These are phyloP conservation scores for Pythium monospermum DNA, from an alignment of 352 stramenopile genomes.

Conservation along the genomic window DNA sequence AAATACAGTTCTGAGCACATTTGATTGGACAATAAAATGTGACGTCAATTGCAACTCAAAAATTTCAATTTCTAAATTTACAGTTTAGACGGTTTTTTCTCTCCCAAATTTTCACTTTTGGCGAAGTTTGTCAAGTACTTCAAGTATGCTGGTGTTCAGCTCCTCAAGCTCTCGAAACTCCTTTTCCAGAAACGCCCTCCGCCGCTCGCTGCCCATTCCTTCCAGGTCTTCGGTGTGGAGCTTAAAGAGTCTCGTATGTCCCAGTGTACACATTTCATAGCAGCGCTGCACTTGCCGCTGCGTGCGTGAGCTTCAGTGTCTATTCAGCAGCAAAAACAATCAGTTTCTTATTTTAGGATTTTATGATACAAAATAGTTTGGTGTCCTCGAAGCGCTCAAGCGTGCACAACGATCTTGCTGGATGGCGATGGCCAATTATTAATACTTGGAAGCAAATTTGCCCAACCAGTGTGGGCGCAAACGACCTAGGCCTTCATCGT, in stretches of 20 bases:
- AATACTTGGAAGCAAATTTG: too few relatives aligned
- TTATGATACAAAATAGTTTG: too few relatives aligned
- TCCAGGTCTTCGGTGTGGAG: conserved; percentile 68
- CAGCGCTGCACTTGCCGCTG: conserved; percentile 71
- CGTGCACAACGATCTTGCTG: too few relatives aligned
- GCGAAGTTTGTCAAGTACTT: conserved; percentile 28
- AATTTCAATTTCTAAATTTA: too few relatives aligned
- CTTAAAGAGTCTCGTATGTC: conserved; percentile 62
- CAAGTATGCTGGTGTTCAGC: conserved; percentile 53
- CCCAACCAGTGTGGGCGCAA: too few relatives aligned
- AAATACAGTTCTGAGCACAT: too few relatives aligned
- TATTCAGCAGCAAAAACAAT: too few relatives aligned
- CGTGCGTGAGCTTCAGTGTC: conserved; percentile 73
- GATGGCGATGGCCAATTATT: too few relatives aligned
- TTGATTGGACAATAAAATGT: conserved; percentile 4
- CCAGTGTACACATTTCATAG: conserved; percentile 72
- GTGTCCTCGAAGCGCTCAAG: too few relatives aligned
- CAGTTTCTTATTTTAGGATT: too few relatives aligned
- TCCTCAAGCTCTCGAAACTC: conserved; percentile 50
- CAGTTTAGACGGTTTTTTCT: conserved; percentile 18
- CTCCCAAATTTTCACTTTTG: neutral
- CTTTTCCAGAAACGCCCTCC: conserved; percentile 74
- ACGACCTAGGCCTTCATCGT: too few relatives aligned
- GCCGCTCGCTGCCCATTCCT: conserved; percentile 60
- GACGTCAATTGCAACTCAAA: neutral